Base-by-base conservation (phyloP, 768 basidiomycete genomes). In the Infundibulicybe gibba region DNA sequence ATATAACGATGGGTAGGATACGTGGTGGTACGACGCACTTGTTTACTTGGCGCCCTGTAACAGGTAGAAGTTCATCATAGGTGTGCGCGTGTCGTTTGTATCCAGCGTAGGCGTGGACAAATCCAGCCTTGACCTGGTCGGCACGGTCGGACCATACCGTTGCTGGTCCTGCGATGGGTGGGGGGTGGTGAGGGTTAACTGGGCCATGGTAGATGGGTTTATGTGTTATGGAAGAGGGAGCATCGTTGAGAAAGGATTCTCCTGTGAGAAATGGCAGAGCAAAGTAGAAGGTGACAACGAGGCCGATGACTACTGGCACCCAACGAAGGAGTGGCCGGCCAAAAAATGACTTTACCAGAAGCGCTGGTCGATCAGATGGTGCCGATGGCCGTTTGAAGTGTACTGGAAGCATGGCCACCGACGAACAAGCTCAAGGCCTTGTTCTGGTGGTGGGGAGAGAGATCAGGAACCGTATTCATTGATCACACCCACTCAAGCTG, bases 71-170 rank as follows among this genome's bases (percentile, higher is more conserved):
- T 54, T 87, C 85, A 49, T 87, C 85, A 19, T 69, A 64, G 9
- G 78, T 76, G 4, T 68, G 65, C 0, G 84, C 83, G 53, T 74
- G 57, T 9, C 55, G 60, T 53, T 70, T 63, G 52, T 87, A 87
- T 11, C 75, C 77, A 2, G 59, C 57, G 49, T 83, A 87, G 1
- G 83, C 83, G 54, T 85, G 77, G 33, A 76, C 49, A 61, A 85
- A 87, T 0, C 82, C 81, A 2, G 66, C 55, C 53, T 74, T 76
- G 31, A 87, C 85, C 38, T 67, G 67, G 6, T 70, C 61, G 2
- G 83, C 81, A 31, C 82, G 71, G 5, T 56, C 55, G 1, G 67
- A 64, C 83, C 83, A 85, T 32, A 55, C 43, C 10, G 43, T 49
- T 9, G 47, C 12, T 1, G 21, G 40, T 8, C 43, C 39, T 9